Percentiles rank a stretch among this genome's conserved stretches.
Conservation (phyloP, 208 protist species). For the Crithidia fasciculata region DNA sequence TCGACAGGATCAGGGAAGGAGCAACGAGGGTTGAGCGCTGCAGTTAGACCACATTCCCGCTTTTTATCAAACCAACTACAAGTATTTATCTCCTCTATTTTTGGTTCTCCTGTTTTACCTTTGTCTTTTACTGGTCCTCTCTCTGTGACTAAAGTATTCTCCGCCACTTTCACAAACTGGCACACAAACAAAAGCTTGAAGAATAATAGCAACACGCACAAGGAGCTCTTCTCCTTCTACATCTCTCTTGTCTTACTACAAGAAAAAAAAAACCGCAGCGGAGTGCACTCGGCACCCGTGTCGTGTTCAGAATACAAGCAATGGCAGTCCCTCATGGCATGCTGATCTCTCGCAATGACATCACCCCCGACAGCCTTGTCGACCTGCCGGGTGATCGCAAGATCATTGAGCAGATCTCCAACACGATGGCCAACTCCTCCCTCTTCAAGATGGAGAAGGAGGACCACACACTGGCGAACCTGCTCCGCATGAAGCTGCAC, state of each 20-base stretch:
- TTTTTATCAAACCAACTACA: too few relatives aligned
- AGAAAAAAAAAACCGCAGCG: not conserved
- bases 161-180: too few relatives aligned
- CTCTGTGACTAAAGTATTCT: not conserved
- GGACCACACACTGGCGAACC: constrained; percentile 90
- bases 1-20: too few relatives aligned
- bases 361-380: constrained; percentile 86
- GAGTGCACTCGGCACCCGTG: too few relatives aligned
- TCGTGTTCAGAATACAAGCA: not conserved
- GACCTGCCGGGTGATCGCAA: constrained; percentile 86
- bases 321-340: constrained; percentile 87
- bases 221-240: too few relatives aligned
- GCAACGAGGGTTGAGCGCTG: too few relatives aligned
- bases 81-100: not conserved
- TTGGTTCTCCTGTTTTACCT: not conserved
- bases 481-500: constrained; percentile 91
- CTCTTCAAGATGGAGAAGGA: constrained; percentile 91
- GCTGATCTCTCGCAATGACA: constrained; percentile 93
- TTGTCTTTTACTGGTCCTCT: not conserved
- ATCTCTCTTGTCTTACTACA: too few relatives aligned
- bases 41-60: too few relatives aligned
- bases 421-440: constrained; percentile 86
- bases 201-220: too few relatives aligned
- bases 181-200: too few relatives aligned
- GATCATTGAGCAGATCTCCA: constrained; percentile 79